These are phyloP conservation scores for Aspergillus sojae DNA, from an alignment of 2,329 filamentous ascomycete genomes.

Conservation along the genomic window DNA sequence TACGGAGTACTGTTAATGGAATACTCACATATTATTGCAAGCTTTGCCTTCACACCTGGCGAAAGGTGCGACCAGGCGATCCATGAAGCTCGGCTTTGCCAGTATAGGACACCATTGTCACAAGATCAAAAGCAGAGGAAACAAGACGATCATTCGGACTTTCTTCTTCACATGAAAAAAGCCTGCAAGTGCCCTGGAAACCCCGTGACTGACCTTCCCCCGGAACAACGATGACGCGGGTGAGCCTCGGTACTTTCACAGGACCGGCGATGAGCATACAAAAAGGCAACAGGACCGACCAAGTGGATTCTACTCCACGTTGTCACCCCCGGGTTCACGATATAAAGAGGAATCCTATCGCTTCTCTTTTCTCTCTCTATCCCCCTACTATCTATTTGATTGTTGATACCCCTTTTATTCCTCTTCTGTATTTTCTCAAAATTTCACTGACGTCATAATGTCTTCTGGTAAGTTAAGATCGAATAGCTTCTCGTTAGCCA, in stretches of 20 bases:
- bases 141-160: conserved; percentile 18
- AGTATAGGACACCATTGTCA: neutral
- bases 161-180: conserved; percentile 29
- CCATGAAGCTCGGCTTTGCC: neutral
- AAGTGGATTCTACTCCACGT: conserved; percentile 9
- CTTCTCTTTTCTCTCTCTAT: conserved; percentile 6
- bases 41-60: neutral
- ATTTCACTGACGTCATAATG: conserved; percentile 37
- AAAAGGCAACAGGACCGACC: conserved; percentile 25
- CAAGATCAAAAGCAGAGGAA: neutral
- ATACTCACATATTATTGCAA: neutral
- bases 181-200: conserved; percentile 9
- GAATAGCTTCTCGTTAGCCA: neutral
- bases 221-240: conserved; percentile 31
- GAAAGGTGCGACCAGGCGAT: neutral
- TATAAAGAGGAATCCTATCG: conserved; percentile 18
- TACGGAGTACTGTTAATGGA: neutral
- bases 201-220: conserved; percentile 26
- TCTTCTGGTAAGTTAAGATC: conserved; percentile 41
- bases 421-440: conserved; percentile 3
- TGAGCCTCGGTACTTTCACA: conserved; percentile 37
- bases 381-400: conserved; percentile 1
- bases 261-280: conserved; percentile 17
- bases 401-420: conserved; percentile 7
- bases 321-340: conserved; percentile 11